A percentile compares a stretch with the other conserved stretches of the same genome.
These are phyloP conservation scores for Boletus huronensis DNA, from an alignment of 768 basidiomycete species.

Conservation along the genomic window DNA sequence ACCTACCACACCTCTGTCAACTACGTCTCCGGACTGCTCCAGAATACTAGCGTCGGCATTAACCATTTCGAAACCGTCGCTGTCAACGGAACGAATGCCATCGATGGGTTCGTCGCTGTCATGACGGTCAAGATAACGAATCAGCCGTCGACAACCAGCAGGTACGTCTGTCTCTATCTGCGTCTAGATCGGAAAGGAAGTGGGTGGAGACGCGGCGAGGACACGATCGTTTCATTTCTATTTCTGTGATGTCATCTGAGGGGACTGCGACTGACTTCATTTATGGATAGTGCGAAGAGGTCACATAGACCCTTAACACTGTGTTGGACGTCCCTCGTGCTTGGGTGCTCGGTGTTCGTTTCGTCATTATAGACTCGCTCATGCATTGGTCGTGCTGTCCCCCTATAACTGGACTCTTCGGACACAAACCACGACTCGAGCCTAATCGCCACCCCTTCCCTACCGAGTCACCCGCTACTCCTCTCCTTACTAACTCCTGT, in stretches of 20 bases:
- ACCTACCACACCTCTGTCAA: conserved; percentile 68
- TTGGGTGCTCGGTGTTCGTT: conserved; percentile 7
- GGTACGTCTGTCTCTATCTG: conserved; percentile 14
- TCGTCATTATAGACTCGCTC: conserved; percentile 11
- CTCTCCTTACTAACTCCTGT: neutral
- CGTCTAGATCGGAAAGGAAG: neutral
- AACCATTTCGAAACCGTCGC: conserved; percentile 63
- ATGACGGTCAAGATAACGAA: conserved; percentile 64
- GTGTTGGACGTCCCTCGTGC: conserved; percentile 15
- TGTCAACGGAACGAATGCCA: conserved; percentile 50
- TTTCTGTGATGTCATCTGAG: neutral
- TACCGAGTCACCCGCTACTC: neutral
- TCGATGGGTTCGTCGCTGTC: conserved; percentile 83
- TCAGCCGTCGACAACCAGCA: conserved; percentile 27
- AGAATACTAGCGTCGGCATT: conserved; percentile 63
- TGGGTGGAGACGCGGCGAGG: neutral
- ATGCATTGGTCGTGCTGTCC: neutral
- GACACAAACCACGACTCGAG: neutral
- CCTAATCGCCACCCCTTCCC: neutral
- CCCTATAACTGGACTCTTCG: neutral
- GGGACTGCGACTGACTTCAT: neutral
- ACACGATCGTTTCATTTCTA: neutral
- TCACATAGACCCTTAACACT: conserved; percentile 5
- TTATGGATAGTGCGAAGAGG: conserved; percentile 13
- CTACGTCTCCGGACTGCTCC: conserved; percentile 69